These are phyloP conservation scores for Trametes versicolor DNA, from an alignment of 1,284 basidiomycete genomes.

Conservation along the genomic window DNA sequence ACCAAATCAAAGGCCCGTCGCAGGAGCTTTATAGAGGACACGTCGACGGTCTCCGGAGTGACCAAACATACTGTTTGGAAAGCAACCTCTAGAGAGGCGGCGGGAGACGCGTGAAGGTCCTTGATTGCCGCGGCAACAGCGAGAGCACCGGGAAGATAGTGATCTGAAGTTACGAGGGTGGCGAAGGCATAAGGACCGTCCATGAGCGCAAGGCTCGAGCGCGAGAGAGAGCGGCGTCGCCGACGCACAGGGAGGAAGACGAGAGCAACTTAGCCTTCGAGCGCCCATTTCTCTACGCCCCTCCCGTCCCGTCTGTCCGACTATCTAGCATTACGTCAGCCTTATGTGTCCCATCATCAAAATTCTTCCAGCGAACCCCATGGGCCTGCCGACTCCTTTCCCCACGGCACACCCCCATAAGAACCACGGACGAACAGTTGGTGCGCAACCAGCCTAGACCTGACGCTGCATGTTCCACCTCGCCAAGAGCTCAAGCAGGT, in stretches of 20 bases:
- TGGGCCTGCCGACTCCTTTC: conserved; percentile 5
- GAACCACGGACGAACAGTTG: background rate
- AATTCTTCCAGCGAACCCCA: conserved; percentile 17
- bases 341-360: conserved; percentile 20
- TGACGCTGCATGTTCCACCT: background rate
- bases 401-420: conserved; percentile 13
- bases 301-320: conserved; percentile 30
- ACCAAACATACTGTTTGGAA: conserved; percentile 94
- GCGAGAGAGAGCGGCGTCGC: conserved; percentile 37
- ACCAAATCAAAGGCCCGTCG: conserved; percentile 87
- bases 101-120: conserved; percentile 74
- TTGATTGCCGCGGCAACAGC: conserved; percentile 85
- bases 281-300: conserved; percentile 22
- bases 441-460: background rate
- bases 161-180: conserved; percentile 90
- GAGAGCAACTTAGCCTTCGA: conserved; percentile 24
- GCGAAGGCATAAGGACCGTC: conserved; percentile 81
- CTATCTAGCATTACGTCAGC: conserved; percentile 33
- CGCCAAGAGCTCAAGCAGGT: background rate
- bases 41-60: conserved; percentile 92
- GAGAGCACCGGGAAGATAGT: conserved; percentile 93
- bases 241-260: conserved; percentile 38
- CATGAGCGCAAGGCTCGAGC: conserved; percentile 53
- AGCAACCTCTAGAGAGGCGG: conserved; percentile 63
- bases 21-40: conserved; percentile 85